Evolutionary conservation across 192 early-diverging fungal species (phyloP).

Genomic region (Coemansia sp.): DNA sequence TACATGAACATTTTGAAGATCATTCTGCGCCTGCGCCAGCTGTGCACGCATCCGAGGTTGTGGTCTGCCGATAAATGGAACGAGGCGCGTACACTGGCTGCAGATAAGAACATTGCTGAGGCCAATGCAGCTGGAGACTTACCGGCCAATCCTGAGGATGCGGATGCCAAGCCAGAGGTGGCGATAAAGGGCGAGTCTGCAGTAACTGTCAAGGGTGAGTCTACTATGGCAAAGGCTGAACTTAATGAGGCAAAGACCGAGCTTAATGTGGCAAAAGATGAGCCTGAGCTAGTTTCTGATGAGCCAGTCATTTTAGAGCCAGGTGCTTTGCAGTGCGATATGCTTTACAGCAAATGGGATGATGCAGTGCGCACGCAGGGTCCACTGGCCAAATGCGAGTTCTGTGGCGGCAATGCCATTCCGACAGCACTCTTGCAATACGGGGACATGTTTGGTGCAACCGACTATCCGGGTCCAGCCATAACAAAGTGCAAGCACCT

Average conservation of each 20-base stretch:
- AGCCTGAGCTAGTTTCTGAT: neutral
- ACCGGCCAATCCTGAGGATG: neutral
- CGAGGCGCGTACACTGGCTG: slow-evolving; percentile 35
- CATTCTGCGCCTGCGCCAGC: slow-evolving; percentile 63
- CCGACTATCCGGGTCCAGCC: slow-evolving; percentile 38
- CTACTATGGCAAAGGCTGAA: too few relatives aligned
- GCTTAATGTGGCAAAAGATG: too few relatives aligned
- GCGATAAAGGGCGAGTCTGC: neutral
- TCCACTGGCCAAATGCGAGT: slow-evolving; percentile 29
- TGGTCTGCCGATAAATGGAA: slow-evolving; percentile 53
- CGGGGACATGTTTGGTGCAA: slow-evolving; percentile 7
- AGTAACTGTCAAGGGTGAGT: neutral
- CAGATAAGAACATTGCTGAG: slow-evolving; percentile 21
- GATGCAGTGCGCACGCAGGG: slow-evolving; percentile 15
- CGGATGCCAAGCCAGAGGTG: neutral
- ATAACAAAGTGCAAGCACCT: slow-evolving; percentile 46
- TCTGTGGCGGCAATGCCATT: slow-evolving; percentile 23
- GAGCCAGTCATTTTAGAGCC: neutral
- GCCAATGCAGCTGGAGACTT: neutral
- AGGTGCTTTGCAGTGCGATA: neutral
- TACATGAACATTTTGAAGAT: slow-evolving; percentile 65
- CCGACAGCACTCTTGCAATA: slow-evolving; percentile 11
- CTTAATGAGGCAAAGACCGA: too few relatives aligned
- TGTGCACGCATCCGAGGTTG: slow-evolving; percentile 64
- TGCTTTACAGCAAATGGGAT: slow-evolving; percentile 19